Conservation (phyloP, 2,329 filamentous ascomycete species). For the Cadophora sp. region DNA sequence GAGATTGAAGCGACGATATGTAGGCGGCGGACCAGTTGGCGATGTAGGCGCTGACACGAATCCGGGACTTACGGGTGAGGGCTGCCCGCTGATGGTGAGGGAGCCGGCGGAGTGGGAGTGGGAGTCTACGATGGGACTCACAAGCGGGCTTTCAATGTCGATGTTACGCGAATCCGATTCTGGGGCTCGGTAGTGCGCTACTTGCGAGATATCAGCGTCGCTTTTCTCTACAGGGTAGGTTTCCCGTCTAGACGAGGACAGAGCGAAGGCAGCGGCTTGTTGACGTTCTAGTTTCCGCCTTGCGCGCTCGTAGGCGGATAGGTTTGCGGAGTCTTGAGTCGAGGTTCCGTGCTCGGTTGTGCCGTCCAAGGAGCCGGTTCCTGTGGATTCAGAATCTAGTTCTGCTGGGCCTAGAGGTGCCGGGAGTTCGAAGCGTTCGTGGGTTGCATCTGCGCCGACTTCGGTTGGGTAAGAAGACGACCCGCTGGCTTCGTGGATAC, state of each 20-base stretch:
- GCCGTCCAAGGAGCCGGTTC: constrained; percentile 28
- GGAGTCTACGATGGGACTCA: constrained; percentile 30
- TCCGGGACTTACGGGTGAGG: constrained; percentile 36
- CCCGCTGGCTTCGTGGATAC: constrained; percentile 58
- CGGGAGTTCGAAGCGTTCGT: constrained; percentile 40
- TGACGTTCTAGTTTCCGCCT: constrained; percentile 58
- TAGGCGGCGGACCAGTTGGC: constrained; percentile 37
- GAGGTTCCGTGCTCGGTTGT: constrained; percentile 34
- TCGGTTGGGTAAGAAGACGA: constrained; percentile 56
- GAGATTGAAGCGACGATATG: constrained; percentile 54
- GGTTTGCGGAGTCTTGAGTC: constrained; percentile 45
- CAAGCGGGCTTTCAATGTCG: constrained; percentile 32
- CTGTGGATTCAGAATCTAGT: constrained; percentile 39
- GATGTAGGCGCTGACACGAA: constrained; percentile 27
- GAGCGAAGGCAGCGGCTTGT: constrained; percentile 57
- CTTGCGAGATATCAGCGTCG: constrained; percentile 39
- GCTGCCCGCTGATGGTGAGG: constrained; percentile 26
- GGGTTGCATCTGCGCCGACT: constrained; percentile 37
- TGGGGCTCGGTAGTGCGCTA: constrained; percentile 48
- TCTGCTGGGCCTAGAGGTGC: constrained; percentile 39
- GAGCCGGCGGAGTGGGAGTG: constrained; percentile 23
- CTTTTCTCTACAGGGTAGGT: constrained; percentile 46
- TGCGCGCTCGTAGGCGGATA: constrained; percentile 59
- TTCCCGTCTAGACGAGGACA: constrained; percentile 43
- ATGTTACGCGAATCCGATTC: constrained; percentile 23